Conservation (phyloP, 139 green algal genomes). For the Astrephomene gubernaculifera region DNA sequence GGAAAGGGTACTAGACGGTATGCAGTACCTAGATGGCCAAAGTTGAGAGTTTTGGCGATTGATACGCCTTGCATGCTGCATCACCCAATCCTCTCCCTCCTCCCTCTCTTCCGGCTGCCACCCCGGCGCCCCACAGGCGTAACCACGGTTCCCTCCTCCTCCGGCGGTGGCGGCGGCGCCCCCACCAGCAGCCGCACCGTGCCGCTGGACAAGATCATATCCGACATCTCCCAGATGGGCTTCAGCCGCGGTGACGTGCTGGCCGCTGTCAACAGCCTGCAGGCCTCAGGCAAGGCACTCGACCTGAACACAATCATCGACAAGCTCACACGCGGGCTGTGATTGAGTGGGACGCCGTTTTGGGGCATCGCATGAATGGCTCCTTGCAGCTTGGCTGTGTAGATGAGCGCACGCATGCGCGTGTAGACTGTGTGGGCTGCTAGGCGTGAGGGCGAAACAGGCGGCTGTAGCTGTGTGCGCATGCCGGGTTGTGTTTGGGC, state of each 20-base stretch:
- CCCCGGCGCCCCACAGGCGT: background rate
- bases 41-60: too few relatives aligned
- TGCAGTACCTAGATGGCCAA: too few relatives aligned
- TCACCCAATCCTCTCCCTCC: too few relatives aligned
- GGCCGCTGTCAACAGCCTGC: conserved; percentile 72
- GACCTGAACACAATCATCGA: conserved; percentile 90
- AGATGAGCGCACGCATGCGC: too few relatives aligned
- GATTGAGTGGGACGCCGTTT: background rate
- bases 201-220: conserved; percentile 80
- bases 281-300: conserved; percentile 72
- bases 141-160: background rate
- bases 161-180: background rate
- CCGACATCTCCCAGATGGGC: conserved; percentile 85
- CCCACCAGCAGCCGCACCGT: conserved; percentile 46
- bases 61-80: too few relatives aligned
- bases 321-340: conserved; percentile 65
- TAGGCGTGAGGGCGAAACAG: too few relatives aligned
- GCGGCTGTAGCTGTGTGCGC: too few relatives aligned
- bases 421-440: too few relatives aligned
- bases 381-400: background rate
- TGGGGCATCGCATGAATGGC: background rate
- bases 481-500: too few relatives aligned
- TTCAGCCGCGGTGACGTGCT: conserved; percentile 73
- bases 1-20: too few relatives aligned
- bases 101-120: too few relatives aligned